Percentiles rank a stretch among this genome's conserved stretches.
Conservation (phyloP, 441 rosid genomes). For the Iberis amara region DNA sequence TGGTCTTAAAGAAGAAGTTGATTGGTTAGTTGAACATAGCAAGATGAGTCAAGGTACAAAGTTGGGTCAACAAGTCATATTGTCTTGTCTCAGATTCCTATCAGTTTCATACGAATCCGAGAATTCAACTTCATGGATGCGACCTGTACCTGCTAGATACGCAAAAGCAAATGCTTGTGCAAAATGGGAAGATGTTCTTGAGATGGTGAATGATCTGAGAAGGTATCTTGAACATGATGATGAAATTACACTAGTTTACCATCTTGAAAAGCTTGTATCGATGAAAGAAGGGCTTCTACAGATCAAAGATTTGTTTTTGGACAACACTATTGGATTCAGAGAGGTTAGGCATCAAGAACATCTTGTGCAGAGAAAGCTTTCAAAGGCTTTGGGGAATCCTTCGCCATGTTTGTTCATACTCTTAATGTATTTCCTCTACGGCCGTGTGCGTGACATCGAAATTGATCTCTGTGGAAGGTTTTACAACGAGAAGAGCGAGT, state of each 20-base stretch:
- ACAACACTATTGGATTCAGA: constrained; percentile 57
- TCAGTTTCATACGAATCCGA: constrained; percentile 38
- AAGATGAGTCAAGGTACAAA: constrained; percentile 36
- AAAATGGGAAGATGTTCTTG: constrained; percentile 77
- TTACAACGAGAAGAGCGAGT: constrained; percentile 32
- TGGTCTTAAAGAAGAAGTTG: constrained; percentile 49
- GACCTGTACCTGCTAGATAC: constrained; percentile 40
- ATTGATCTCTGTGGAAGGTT: constrained; percentile 64
- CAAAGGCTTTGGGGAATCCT: constrained; percentile 59
- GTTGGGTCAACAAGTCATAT: constrained; percentile 61
- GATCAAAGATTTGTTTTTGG: constrained; percentile 56
- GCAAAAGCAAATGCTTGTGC: constrained; percentile 31
- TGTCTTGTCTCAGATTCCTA: constrained; percentile 57
- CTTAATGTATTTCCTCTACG: constrained; percentile 57
- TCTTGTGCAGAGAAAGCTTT: constrained; percentile 58
- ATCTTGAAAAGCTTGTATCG: constrained; percentile 49
- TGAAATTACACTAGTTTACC: constrained; percentile 31
- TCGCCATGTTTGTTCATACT: constrained; percentile 75
- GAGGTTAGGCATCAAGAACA: constrained; percentile 60
- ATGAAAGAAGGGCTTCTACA: constrained; percentile 85
- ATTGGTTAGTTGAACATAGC: constrained; percentile 31
- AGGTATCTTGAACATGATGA: constrained; percentile 43
- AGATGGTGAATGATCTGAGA: constrained; percentile 68
- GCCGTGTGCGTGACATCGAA: constrained; percentile 57
- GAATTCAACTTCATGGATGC: constrained; percentile 60